phyloP scores from a whole-genome alignment of 768 basidiomycete species.

The Leucocoprinus sp. region DNA sequence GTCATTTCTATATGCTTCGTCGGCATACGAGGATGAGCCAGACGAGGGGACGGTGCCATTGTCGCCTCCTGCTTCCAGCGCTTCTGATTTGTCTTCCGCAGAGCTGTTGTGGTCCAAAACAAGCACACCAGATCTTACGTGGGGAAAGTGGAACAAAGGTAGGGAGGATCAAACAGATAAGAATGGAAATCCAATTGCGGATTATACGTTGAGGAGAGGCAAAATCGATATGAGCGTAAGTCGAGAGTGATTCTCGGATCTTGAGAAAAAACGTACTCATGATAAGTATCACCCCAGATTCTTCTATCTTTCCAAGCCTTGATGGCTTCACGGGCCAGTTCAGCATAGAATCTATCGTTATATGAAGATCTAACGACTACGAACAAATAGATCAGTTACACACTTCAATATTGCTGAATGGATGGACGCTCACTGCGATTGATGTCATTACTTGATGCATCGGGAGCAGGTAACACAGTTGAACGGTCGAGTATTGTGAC shows the following conservation, averaged over 20 bases:
- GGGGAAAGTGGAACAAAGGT: not conserved
- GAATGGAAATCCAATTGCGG: not conserved
- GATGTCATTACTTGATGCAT: constrained; percentile 62
- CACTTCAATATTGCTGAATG: too few relatives aligned
- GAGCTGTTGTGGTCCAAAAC: constrained; percentile 35
- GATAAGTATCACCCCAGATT: constrained; percentile 68
- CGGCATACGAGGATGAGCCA: constrained; percentile 32
- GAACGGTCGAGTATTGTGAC: constrained; percentile 76
- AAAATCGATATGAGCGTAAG: constrained; percentile 4
- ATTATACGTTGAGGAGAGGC: constrained; percentile 1
- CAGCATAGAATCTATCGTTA: constrained; percentile 56
- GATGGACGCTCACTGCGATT: constrained; percentile 34
- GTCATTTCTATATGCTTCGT: constrained; percentile 58
- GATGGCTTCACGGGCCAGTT: constrained; percentile 73
- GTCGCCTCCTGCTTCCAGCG: not conserved
- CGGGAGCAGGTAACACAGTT: constrained; percentile 61
- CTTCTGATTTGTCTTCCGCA: not conserved
- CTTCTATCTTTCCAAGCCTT: constrained; percentile 58
- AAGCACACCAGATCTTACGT: constrained; percentile 59
- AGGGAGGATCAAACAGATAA: not conserved
- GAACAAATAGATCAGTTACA: too few relatives aligned
- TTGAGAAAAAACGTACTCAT: constrained; percentile 50
- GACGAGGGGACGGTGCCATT: not conserved
- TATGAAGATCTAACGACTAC: too few relatives aligned
- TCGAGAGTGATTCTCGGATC: constrained; percentile 14